Conservation (phyloP, 805 yeast species). For the Kregervanrija delftensis region DNA sequence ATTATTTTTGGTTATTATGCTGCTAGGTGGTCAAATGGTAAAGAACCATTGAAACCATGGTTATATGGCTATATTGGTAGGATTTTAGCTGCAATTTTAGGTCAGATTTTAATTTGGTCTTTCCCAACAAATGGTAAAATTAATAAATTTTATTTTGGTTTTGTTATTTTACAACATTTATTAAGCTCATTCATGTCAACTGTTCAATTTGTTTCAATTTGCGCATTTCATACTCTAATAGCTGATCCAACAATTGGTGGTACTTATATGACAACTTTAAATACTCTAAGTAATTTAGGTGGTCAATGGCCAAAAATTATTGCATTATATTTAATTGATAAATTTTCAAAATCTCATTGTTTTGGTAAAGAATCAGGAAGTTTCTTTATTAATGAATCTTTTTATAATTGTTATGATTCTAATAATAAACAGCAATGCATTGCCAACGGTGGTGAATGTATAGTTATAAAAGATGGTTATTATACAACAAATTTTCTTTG, state of each 20-base stretch:
- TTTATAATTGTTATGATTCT: constrained; percentile 24
- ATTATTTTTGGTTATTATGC: constrained; percentile 92
- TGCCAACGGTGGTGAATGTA: constrained; percentile 48
- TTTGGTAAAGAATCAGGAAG: constrained; percentile 18
- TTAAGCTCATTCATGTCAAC: constrained; percentile 89
- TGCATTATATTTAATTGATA: constrained; percentile 73
- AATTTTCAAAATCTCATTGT: constrained; percentile 64
- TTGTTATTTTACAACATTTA: constrained; percentile 76
- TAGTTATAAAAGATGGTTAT: constrained; percentile 68
- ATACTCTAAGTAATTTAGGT: constrained; percentile 87
- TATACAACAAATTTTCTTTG: constrained; percentile 71
- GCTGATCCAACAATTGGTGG: constrained; percentile 97
- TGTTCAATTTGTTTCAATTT: constrained; percentile 87
- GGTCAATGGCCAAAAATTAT: constrained; percentile 97
- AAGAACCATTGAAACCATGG: constrained; percentile 82
- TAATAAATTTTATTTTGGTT: constrained; percentile 48
- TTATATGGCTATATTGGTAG: constrained; percentile 80
- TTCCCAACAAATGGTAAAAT: constrained; percentile 59
- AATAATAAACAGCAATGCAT: constrained; percentile 43
- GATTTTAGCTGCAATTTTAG: constrained; percentile 63
- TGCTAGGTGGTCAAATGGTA: constrained; percentile 87
- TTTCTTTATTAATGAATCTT: constrained; percentile 19
- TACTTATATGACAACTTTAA: constrained; percentile 93
- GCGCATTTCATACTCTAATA: constrained; percentile 90
- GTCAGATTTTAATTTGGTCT: constrained; percentile 61